phyloP scores from a whole-genome alignment of 768 basidiomycete genomes.

The Pleurotus sapidus region DNA sequence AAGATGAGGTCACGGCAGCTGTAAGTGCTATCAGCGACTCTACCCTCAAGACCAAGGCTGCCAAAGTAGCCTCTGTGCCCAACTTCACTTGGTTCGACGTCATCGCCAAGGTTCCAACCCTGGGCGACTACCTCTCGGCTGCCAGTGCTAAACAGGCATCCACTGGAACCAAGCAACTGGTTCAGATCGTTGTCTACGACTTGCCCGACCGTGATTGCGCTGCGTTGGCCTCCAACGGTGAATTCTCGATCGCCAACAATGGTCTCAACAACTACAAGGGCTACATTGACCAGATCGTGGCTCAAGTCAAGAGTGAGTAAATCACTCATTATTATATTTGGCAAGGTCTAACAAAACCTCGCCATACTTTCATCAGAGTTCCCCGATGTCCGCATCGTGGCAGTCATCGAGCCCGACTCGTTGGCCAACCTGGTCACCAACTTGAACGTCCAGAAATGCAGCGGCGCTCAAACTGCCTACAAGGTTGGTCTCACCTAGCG shows the following conservation, averaged over 20 bases:
- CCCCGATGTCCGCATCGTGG: conserved; percentile 61
- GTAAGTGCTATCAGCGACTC: conserved; percentile 47
- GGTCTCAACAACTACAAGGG: conserved; percentile 52
- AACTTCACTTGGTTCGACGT: conserved; percentile 63
- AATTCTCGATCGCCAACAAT: conserved; percentile 56
- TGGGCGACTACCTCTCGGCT: conserved; percentile 57
- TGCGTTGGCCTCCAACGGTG: conserved; percentile 63
- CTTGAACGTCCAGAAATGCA: conserved; percentile 54
- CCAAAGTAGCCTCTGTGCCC: conserved; percentile 52
- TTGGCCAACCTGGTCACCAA: conserved; percentile 70
- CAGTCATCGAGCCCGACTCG: conserved; percentile 67
- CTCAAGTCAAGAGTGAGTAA: conserved; percentile 46
- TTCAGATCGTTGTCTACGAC: conserved; percentile 56
- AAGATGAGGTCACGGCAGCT: conserved; percentile 49
- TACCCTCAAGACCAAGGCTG: conserved; percentile 46
- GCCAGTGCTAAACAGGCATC: conserved; percentile 43
- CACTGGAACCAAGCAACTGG: conserved; percentile 44
- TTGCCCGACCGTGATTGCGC: conserved; percentile 68
- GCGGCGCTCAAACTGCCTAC: conserved; percentile 51
- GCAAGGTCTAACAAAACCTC: not conserved
- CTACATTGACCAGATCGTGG: conserved; percentile 64
- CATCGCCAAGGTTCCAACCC: conserved; percentile 49
- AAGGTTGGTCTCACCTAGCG: conserved; percentile 24
- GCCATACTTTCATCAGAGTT: conserved; percentile 32
- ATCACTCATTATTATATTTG: not conserved